Conservation (phyloP, 768 basidiomycete species). For the Tricholoma flavovirens region DNA sequence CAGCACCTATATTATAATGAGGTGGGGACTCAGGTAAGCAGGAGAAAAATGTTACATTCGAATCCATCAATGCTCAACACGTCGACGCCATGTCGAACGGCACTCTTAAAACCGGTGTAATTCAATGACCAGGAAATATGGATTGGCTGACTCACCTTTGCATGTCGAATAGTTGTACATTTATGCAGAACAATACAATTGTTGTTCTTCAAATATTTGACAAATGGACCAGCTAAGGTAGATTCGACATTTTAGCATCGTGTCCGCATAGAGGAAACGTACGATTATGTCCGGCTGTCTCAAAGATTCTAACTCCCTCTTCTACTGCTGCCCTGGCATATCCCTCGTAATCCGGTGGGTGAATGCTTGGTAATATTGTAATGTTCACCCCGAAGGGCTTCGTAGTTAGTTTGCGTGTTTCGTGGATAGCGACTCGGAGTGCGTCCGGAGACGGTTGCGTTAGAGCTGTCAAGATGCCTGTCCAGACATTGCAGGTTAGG, state of each 20-base stretch:
- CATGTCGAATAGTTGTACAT: slow-evolving; percentile 82
- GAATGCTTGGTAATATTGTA: slow-evolving; percentile 83
- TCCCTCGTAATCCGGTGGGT: slow-evolving; percentile 85
- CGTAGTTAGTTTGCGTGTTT: slow-evolving; percentile 62
- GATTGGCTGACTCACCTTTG: slow-evolving; percentile 45
- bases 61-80: slow-evolving; percentile 86
- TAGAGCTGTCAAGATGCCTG: slow-evolving; percentile 80
- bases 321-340: slow-evolving; percentile 79
- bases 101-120: slow-evolving; percentile 29
- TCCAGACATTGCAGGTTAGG: slow-evolving; percentile 1
- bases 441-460: slow-evolving; percentile 85
- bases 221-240: slow-evolving; percentile 62
- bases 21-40: slow-evolving; percentile 3
- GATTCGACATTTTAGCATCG: neutral
- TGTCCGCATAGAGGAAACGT: slow-evolving; percentile 20
- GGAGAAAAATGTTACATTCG: slow-evolving; percentile 52
- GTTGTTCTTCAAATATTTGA: slow-evolving; percentile 77
- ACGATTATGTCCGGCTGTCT: slow-evolving; percentile 93
- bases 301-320: slow-evolving; percentile 84
- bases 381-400: slow-evolving; percentile 85
- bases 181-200: slow-evolving; percentile 84
- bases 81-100: slow-evolving; percentile 79
- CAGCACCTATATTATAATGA: slow-evolving; percentile 55
- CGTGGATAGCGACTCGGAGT: slow-evolving; percentile 70
- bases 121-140: neutral